Percentiles rank a stretch among this genome's conserved stretches.
Conservation (phyloP, 345 rosid species). For the Arabidopsis arenosa region DNA sequence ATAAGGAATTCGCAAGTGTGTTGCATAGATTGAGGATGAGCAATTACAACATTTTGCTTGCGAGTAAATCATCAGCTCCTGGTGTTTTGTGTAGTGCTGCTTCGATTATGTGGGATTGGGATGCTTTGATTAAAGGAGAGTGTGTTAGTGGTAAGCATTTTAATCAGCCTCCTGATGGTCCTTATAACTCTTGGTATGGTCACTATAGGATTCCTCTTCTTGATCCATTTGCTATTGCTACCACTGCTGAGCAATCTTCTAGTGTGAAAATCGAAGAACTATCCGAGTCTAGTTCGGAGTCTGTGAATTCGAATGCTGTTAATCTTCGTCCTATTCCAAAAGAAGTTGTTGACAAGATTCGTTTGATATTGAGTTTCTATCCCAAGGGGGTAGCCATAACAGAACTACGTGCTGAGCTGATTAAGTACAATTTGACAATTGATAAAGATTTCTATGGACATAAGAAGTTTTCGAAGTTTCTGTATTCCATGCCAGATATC, state of each 20-base stretch:
- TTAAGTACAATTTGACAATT: conserved; percentile 45
- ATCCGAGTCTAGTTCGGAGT: conserved; percentile 39
- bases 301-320: conserved; percentile 8
- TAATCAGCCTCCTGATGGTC: conserved; percentile 97
- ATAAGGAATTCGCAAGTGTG: conserved; percentile 66
- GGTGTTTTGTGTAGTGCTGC: conserved; percentile 88
- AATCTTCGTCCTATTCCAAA: conserved; percentile 53
- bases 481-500: conserved; percentile 69
- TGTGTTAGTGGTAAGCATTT: conserved; percentile 61
- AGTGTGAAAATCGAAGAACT: conserved; percentile 40
- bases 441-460: conserved; percentile 75
- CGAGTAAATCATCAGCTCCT: conserved; percentile 59
- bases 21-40: conserved; percentile 88
- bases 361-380: conserved; percentile 48
- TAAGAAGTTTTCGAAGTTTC: conserved; percentile 65
- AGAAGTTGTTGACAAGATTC: conserved; percentile 58
- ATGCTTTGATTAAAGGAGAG: conserved; percentile 63
- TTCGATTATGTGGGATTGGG: conserved; percentile 96
- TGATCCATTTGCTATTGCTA: conserved; percentile 59
- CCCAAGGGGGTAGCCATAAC: conserved; percentile 64
- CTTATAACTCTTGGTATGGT: conserved; percentile 97
- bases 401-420: conserved; percentile 63
- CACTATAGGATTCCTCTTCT: conserved; percentile 67
- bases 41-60: conserved; percentile 89
- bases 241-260: conserved; percentile 45